Base-by-base conservation (phyloP, 2,329 filamentous ascomycete genomes). In the Cladophialophora psammophila region DNA sequence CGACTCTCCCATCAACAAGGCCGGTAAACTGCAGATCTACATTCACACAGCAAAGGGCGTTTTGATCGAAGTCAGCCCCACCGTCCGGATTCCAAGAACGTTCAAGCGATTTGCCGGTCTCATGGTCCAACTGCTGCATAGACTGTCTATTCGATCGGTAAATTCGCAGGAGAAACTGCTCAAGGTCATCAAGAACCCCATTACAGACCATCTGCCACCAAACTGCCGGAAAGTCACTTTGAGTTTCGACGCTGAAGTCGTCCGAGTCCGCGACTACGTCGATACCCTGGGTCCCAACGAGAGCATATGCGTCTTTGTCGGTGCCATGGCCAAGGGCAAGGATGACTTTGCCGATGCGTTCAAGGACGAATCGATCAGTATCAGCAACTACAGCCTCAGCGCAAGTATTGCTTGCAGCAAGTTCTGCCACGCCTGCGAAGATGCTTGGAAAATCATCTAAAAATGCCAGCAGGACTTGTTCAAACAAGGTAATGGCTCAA, bases 401-500 rank as follows among this genome's bases (percentile, higher is more conserved):
- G 95, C 95, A 69, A 98, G 94, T 83, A 95, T 99, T 69, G 94
- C 95, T 52, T 99, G 95, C 86, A 97, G 94, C 88, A 99, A 98
- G 81, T 98, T 99, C 85, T 98, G 95, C 81, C 95, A 99, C 80
- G 95, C 94, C 48, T 94, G 94, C 52, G 95, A 99, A 81, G 95
- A 99, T 79, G 90, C 91, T 40, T 99, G 95, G 95, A 89, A 92
- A 77, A 91, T 99, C 74, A 87, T 97, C 75, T 99, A 26, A 26
- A 89, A 85, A 63, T 13, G 45, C 42, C 3, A 31, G 20, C 54
- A 4, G 42, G n/a, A 32, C 12, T 18, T 34, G 36, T 32, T n/a
- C 50, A n/a, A 7, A 18, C 35, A 42, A 67, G 71, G 69, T 72
- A 71, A 61, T 40, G 34, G 32, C 57, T 67, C 66, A 38, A 26